A percentile compares a stretch with the other conserved stretches of the same genome.
These are phyloP conservation scores for Paecilomyces dactylethromorphus DNA, from an alignment of 2,329 filamentous ascomycete genomes.

Conservation along the genomic window DNA sequence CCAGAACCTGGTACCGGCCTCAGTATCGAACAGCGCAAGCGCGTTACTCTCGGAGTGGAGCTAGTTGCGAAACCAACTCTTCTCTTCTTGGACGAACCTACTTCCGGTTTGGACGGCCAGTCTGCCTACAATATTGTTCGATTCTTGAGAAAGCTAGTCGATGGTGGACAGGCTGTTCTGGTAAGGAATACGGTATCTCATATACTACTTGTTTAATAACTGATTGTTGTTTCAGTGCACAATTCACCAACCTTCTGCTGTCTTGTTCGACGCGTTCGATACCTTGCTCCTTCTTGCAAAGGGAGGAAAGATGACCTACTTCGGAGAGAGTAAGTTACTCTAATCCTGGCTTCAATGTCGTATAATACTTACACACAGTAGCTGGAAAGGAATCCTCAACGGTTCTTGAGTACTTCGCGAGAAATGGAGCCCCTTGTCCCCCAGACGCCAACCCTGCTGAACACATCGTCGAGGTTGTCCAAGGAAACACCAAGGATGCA, in stretches of 20 bases:
- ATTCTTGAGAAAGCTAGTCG: slow-evolving; percentile 60
- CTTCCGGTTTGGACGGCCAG: slow-evolving; percentile 60
- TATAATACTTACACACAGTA: slow-evolving; percentile 3
- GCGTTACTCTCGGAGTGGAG: slow-evolving; percentile 55
- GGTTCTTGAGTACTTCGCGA: slow-evolving; percentile 43
- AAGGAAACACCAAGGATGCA: slow-evolving; percentile 16
- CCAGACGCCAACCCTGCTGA: slow-evolving; percentile 49
- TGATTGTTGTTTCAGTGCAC: slow-evolving; percentile 34
- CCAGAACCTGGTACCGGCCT: slow-evolving; percentile 48
- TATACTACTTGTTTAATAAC: not conserved
- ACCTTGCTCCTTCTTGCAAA: slow-evolving; percentile 57
- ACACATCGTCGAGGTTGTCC: slow-evolving; percentile 34
- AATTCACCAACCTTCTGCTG: slow-evolving; percentile 64
- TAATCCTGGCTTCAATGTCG: not conserved
- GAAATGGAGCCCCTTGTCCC: slow-evolving; percentile 50
- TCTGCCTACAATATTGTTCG: slow-evolving; percentile 52
- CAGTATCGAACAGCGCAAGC: slow-evolving; percentile 60
- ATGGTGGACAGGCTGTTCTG: slow-evolving; percentile 60
- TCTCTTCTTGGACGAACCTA: slow-evolving; percentile 57
- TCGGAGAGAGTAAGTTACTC: slow-evolving; percentile 45
- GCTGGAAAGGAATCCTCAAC: slow-evolving; percentile 34
- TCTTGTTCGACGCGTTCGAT: slow-evolving; percentile 62
- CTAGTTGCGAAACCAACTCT: slow-evolving; percentile 55
- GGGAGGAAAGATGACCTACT: slow-evolving; percentile 61
- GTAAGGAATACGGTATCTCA: slow-evolving; percentile 24